Conservation (phyloP, 305 asterid species). For the Nicotiana rustica region DNA sequence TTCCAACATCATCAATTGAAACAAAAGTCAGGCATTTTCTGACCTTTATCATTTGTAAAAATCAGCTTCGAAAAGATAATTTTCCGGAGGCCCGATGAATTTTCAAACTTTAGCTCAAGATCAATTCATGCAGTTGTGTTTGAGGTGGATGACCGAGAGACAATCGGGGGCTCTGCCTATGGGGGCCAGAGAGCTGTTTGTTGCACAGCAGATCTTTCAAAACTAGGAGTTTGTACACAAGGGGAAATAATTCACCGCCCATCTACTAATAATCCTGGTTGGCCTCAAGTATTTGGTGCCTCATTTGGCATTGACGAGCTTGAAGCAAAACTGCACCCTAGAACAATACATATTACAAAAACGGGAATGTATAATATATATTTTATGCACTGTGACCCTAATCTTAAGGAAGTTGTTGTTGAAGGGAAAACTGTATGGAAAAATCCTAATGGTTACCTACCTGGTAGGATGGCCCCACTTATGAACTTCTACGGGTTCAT, state of each 20-base stretch:
- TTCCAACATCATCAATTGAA: background rate
- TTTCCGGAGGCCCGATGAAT: slow-evolving; percentile 76
- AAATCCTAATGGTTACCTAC: slow-evolving; percentile 87
- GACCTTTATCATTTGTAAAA: slow-evolving; percentile 29
- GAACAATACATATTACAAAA: slow-evolving; percentile 71
- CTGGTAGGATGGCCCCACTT: slow-evolving; percentile 98
- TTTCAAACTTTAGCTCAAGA: slow-evolving; percentile 77
- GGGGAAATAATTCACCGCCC: slow-evolving; percentile 86
- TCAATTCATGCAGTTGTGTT: slow-evolving; percentile 77
- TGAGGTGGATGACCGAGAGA: slow-evolving; percentile 94
- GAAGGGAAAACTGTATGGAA: slow-evolving; percentile 95
- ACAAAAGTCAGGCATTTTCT: slow-evolving; percentile 39
- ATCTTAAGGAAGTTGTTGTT: slow-evolving; percentile 70
- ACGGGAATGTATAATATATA: slow-evolving; percentile 97
- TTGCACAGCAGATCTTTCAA: slow-evolving; percentile 90
- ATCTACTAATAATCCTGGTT: slow-evolving; percentile 73
- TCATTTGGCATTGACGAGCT: slow-evolving; percentile 62
- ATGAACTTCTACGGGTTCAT: slow-evolving; percentile 85
- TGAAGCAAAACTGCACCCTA: slow-evolving; percentile 62
- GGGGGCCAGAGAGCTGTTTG: slow-evolving; percentile 98
- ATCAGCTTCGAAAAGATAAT: slow-evolving; percentile 77
- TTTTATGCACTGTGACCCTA: slow-evolving; percentile 87
- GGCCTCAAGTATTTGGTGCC: slow-evolving; percentile 87
- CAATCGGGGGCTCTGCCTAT: slow-evolving; percentile 94
- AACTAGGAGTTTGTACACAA: slow-evolving; percentile 88